Base-by-base conservation (phyloP, 208 protist genomes). In the Leishmania mexicana region DNA sequence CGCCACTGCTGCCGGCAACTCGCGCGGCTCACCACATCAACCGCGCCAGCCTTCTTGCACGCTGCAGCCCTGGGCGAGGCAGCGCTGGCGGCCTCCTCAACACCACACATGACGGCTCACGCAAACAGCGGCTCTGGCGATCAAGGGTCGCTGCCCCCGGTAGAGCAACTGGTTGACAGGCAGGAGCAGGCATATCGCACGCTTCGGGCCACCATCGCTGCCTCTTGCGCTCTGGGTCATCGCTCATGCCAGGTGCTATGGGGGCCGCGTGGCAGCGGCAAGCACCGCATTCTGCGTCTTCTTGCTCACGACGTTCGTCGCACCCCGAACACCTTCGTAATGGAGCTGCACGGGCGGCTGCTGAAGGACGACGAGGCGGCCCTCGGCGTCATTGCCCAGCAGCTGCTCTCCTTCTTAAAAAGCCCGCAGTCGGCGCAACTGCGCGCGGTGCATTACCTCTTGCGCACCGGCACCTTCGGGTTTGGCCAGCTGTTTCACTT, bases 401-500 rank as follows among this genome's bases (percentile, higher is more conserved):
- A 97, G 78, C 83, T 97, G 65, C 79, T 93, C 3, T 4, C 38
- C 8, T 97, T 97, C 83, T 73, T 97, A 47, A 80, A 85, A 42
- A 90, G 87, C 42, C 88, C 87, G 67, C 84, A 91, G 71, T 95
- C 92, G 15, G 81, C 70, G 24, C 68, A 82, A 35, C 81, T 94
- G 19, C 90, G 92, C 3, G 86, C 85, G 2, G 74, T 75, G 62
- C 90, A 95, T 75, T 87, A 85, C 71, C 87, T 87, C 7, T 87
- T 97, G 45, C 86, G 84, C 21, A 91, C 75, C 38, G 94, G 94
- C 57, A 87, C 75, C 0, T 96, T 97, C 87, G 90, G 92, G 28
- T 97, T 97, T 90, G 94, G 94, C 19, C 75, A 82, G 57, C 81
- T 97, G 19, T 97, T 97, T 84, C 81, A 86, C n/a, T 97, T 93